Percentiles rank a stretch among this genome's conserved stretches.
phyloP scores from a whole-genome alignment of 495 filamentous ascomycete genomes.

The Bathelium albidoporum region DNA sequence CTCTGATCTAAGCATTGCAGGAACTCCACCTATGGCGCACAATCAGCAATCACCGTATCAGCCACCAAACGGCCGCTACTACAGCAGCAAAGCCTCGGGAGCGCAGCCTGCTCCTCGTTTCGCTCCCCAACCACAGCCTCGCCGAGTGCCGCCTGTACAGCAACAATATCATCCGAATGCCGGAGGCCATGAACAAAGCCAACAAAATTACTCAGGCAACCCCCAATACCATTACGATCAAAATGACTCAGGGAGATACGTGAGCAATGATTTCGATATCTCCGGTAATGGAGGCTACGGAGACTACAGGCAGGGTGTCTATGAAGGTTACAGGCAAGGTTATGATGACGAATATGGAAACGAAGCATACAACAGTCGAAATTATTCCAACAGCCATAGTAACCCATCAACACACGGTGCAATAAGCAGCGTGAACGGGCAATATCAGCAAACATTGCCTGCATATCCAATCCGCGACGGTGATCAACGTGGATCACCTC shows the following conservation, averaged over 20 bases:
- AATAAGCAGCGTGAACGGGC: slow-evolving; percentile 12
- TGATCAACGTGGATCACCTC: neutral
- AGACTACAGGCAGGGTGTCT: neutral
- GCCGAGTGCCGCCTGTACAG: neutral
- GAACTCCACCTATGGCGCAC: neutral
- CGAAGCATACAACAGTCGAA: neutral
- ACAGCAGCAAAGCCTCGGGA: neutral
- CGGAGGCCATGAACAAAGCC: slow-evolving; percentile 2
- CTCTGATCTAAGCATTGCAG: neutral
- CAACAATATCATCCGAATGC: neutral
- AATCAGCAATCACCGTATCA: neutral
- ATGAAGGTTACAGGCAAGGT: slow-evolving; percentile 6
- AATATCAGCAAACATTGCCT: slow-evolving; percentile 12
- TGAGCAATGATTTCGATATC: neutral
- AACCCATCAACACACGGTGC: neutral
- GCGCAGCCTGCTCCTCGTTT: neutral
- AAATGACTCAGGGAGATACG: neutral
- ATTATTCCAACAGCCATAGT: neutral
- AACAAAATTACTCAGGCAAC: slow-evolving; percentile 4
- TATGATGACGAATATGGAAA: neutral
- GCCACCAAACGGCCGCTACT: slow-evolving; percentile 3
- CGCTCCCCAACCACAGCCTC: neutral
- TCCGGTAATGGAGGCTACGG: neutral
- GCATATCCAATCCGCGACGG: slow-evolving; percentile 1
- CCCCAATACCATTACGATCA: slow-evolving; percentile 9